These are phyloP conservation scores for Hygrophorus pudorinus DNA, from an alignment of 768 basidiomycete species.

Conservation along the genomic window DNA sequence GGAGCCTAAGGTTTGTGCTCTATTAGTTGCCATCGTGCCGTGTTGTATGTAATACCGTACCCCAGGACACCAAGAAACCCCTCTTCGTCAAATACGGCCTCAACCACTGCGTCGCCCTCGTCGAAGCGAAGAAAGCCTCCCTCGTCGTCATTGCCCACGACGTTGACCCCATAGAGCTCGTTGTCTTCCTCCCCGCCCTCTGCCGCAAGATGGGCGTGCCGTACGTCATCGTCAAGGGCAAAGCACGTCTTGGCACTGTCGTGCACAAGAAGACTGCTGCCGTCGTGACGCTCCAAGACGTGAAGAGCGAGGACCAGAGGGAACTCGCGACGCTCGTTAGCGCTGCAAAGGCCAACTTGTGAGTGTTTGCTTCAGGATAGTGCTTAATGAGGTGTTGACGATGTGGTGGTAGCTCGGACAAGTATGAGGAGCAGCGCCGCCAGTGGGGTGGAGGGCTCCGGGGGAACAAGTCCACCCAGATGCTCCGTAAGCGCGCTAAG, in stretches of 20 bases:
- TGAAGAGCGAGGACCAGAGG: slow-evolving; percentile 87
- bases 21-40: neutral
- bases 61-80: slow-evolving; percentile 85
- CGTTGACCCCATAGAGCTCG: slow-evolving; percentile 98
- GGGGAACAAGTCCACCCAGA: slow-evolving; percentile 90
- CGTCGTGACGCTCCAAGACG: slow-evolving; percentile 85
- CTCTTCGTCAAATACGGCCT: slow-evolving; percentile 93
- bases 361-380: slow-evolving; percentile 23
- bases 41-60: neutral
- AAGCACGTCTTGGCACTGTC: slow-evolving; percentile 95
- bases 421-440: slow-evolving; percentile 85
- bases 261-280: slow-evolving; percentile 98
- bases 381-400: neutral
- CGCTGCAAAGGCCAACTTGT: slow-evolving; percentile 98
- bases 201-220: slow-evolving; percentile 99
- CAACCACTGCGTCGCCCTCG: slow-evolving; percentile 92
- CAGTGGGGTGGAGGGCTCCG: slow-evolving; percentile 96
- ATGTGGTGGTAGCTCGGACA: slow-evolving; percentile 55
- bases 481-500: slow-evolving; percentile 91
- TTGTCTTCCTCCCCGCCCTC: slow-evolving; percentile 94
- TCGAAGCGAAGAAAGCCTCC: slow-evolving; percentile 95
- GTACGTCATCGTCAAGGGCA: slow-evolving; percentile 97
- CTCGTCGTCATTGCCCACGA: slow-evolving; percentile 96
- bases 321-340: slow-evolving; percentile 88
- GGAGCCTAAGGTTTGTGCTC: slow-evolving; percentile 32